phyloP scores from a whole-genome alignment of 2,329 filamentous ascomycete species.

The Aspergillus sergii region DNA sequence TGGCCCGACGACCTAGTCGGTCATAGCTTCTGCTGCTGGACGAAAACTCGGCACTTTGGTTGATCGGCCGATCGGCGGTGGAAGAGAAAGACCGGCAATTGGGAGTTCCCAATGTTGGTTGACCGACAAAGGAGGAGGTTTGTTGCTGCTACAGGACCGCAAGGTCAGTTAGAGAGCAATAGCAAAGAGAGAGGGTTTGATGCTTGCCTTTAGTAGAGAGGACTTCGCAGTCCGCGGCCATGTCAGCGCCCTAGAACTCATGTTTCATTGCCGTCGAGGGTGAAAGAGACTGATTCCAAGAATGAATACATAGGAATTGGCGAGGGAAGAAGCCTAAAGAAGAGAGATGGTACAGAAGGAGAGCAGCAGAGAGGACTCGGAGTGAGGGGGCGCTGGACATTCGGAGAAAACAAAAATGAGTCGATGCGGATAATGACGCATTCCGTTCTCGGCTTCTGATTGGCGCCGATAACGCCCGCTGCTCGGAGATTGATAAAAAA shows the following conservation, averaged over 20 bases:
- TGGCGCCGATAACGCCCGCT: slow-evolving; percentile 11
- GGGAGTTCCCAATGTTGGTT: not conserved
- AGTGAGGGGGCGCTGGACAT: not conserved
- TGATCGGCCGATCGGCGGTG: slow-evolving; percentile 21
- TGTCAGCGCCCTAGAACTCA: slow-evolving; percentile 38
- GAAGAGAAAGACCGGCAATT: slow-evolving; percentile 21
- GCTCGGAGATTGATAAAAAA: slow-evolving; percentile 5
- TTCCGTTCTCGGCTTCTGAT: slow-evolving; percentile 9
- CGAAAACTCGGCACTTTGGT: slow-evolving; percentile 36
- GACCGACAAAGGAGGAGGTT: slow-evolving; percentile 17
- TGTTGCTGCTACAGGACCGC: slow-evolving; percentile 21
- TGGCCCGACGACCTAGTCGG: slow-evolving; percentile 42
- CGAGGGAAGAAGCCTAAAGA: not conserved
- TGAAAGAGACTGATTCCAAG: slow-evolving; percentile 9
- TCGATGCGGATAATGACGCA: slow-evolving; percentile 25
- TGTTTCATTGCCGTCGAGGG: slow-evolving; percentile 28
- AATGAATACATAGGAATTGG: slow-evolving; percentile 19
- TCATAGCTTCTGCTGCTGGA: slow-evolving; percentile 29
- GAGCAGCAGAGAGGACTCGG: slow-evolving; percentile 4
- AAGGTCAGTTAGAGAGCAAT: slow-evolving; percentile 7
- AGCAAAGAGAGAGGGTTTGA: not conserved
- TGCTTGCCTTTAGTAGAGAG: slow-evolving; percentile 31
- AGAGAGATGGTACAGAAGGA: slow-evolving; percentile 11
- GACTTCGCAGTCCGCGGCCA: slow-evolving; percentile 34
- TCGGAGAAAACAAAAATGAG: slow-evolving; percentile 20